These are phyloP conservation scores for Viridothelium virens DNA, from an alignment of 495 filamentous ascomycete genomes.

Conservation along the genomic window DNA sequence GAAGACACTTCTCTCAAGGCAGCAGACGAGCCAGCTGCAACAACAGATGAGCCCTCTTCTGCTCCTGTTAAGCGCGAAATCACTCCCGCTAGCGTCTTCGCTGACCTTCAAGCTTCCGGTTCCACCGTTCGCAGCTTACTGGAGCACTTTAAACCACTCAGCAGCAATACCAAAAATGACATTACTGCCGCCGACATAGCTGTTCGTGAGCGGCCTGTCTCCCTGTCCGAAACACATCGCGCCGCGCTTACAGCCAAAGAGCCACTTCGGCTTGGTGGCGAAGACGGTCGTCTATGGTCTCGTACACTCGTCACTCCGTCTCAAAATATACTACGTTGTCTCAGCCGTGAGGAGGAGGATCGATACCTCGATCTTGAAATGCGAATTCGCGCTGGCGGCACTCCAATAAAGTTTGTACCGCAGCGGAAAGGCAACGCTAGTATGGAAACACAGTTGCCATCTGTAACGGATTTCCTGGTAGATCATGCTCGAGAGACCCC, in stretches of 20 bases:
- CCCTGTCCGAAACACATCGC: conserved; percentile 28
- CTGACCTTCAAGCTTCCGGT: conserved; percentile 20
- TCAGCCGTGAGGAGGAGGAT: conserved; percentile 68
- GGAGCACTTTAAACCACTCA: conserved; percentile 15
- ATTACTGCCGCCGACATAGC: conserved; percentile 15
- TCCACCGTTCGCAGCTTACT: conserved; percentile 20
- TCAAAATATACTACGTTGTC: conserved; percentile 66
- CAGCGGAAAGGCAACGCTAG: neutral
- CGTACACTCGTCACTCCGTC: conserved; percentile 68
- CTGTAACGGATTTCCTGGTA: neutral
- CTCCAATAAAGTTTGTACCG: neutral
- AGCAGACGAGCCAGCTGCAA: conserved; percentile 4
- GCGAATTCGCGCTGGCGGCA: conserved; percentile 32
- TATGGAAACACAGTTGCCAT: neutral
- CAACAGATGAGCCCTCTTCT: conserved; percentile 17
- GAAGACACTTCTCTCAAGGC: neutral
- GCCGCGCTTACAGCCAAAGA: conserved; percentile 33
- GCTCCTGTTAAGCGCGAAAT: conserved; percentile 19
- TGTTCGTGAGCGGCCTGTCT: conserved; percentile 21
- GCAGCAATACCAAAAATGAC: conserved; percentile 16
- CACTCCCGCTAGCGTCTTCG: conserved; percentile 20
- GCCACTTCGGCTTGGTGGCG: conserved; percentile 38
- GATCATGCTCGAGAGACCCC: neutral
- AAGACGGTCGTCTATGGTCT: conserved; percentile 27
- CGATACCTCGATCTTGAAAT: conserved; percentile 69